phyloP scores from a whole-genome alignment of 2,329 filamentous ascomycete species.

The Aquanectria penicillioides region DNA sequence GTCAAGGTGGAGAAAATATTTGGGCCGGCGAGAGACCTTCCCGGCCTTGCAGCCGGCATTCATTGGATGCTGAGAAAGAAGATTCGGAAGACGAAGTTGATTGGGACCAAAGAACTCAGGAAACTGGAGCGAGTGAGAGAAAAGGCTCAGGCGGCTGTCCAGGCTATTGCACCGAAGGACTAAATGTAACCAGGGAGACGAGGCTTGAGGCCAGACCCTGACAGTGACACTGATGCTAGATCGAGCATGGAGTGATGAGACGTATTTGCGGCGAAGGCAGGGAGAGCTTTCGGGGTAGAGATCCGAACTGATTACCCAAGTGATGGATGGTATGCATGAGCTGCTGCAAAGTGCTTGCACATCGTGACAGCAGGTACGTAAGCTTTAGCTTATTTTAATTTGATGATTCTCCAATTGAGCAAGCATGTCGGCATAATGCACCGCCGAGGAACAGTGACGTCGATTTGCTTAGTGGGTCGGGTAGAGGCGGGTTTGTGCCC shows the following conservation, averaged over 20 bases:
- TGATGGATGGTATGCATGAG: not conserved
- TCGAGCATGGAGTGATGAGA: not conserved
- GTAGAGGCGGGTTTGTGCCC: conserved; percentile 38
- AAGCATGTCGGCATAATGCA: conserved; percentile 13
- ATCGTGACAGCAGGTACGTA: no score
- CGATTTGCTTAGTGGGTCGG: conserved; percentile 30
- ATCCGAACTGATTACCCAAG: not conserved
- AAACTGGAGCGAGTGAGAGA: conserved; percentile 51
- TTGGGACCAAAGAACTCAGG: conserved; percentile 59
- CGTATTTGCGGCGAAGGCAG: not conserved
- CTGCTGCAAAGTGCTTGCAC: not conserved
- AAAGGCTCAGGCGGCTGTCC: conserved; percentile 46
- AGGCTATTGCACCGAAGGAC: conserved; percentile 29
- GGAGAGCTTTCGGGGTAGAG: not conserved
- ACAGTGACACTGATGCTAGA: not conserved
- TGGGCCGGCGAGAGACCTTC: conserved; percentile 68
- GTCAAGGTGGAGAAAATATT: conserved; percentile 73
- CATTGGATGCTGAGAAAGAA: conserved; percentile 84
- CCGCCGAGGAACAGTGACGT: conserved; percentile 33
- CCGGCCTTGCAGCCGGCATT: conserved; percentile 77
- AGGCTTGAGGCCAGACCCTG: not conserved
- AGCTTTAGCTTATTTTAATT: not conserved
- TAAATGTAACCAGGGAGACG: conserved; percentile 2
- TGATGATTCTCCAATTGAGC: conserved; percentile 13
- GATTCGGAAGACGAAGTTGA: conserved; percentile 71